Conservation (phyloP, 148 eudicot genomes). For the Arbutus unedo region DNA sequence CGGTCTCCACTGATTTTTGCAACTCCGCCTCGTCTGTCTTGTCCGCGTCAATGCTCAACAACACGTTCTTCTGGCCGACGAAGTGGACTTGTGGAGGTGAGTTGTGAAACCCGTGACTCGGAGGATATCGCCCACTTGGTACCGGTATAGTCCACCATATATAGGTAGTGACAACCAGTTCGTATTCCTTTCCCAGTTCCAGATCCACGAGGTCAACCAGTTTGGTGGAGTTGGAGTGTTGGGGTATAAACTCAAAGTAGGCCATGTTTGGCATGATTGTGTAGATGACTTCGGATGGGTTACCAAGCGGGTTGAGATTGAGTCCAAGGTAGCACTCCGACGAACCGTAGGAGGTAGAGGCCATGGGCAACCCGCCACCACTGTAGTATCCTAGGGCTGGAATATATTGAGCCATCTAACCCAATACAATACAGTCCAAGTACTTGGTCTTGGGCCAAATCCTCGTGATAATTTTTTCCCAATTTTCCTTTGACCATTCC, state of each 20-base stretch:
- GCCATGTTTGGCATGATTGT: conserved; percentile 1
- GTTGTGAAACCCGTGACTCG: conserved; percentile 8
- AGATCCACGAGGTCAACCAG: neutral
- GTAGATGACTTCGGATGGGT: neutral
- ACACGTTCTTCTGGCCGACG: neutral
- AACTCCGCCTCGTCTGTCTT: neutral
- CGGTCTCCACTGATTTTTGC: neutral
- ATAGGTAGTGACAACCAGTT: neutral
- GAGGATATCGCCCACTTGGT: neutral
- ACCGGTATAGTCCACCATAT: neutral
- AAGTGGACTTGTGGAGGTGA: neutral
- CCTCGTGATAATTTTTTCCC: conserved; percentile 64
- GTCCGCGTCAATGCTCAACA: neutral
- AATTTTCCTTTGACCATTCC: conserved; percentile 51
- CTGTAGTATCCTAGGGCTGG: conserved; percentile 69
- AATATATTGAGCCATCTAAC: conserved; percentile 65
- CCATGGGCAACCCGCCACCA: conserved; percentile 62
- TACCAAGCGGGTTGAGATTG: conserved; percentile 50
- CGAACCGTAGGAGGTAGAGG: conserved; percentile 56
- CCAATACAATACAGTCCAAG: conserved; percentile 59
- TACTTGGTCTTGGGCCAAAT: conserved; percentile 86
- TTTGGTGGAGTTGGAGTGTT: neutral
- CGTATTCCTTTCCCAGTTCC: neutral
- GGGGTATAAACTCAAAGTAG: conserved; percentile 2
- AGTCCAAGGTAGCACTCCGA: conserved; percentile 73